phyloP scores from a whole-genome alignment of 2,329 filamentous ascomycete species.

The Rutstroemia sp. region DNA sequence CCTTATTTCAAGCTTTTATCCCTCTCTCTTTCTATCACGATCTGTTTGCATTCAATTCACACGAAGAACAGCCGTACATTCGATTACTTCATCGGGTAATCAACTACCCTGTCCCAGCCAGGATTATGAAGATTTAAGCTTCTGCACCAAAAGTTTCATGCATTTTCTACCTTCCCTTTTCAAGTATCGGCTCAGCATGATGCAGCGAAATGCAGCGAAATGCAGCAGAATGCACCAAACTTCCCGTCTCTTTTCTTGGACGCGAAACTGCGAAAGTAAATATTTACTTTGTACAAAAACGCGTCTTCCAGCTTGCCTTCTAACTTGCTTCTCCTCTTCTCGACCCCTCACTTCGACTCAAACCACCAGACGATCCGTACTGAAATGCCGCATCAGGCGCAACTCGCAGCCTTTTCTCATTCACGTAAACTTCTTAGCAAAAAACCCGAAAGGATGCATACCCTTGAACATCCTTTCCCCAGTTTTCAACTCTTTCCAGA shows the following conservation, averaged over 20 bases:
- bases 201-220: neutral
- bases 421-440: neutral
- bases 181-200: neutral
- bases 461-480: neutral
- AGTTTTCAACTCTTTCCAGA: too few species aligned
- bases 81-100: neutral
- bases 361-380: neutral
- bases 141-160: conserved; percentile 5
- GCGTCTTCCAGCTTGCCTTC: conserved; percentile 1
- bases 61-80: neutral
- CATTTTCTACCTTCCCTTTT: neutral
- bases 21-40: too few species aligned
- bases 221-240: neutral
- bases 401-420: neutral
- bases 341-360: neutral
- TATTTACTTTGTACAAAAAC: conserved; percentile 4
- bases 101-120: neutral
- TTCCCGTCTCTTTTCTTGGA: neutral
- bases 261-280: conserved; percentile 6
- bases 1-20: too few species aligned
- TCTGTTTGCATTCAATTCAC: neutral
- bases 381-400: neutral
- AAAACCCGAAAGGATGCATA: neutral
- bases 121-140: conserved; percentile 4
- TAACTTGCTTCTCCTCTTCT: neutral